These are phyloP conservation scores for Bruguiera sexangula DNA, from an alignment of 345 rosid genomes.

Conservation along the genomic window DNA sequence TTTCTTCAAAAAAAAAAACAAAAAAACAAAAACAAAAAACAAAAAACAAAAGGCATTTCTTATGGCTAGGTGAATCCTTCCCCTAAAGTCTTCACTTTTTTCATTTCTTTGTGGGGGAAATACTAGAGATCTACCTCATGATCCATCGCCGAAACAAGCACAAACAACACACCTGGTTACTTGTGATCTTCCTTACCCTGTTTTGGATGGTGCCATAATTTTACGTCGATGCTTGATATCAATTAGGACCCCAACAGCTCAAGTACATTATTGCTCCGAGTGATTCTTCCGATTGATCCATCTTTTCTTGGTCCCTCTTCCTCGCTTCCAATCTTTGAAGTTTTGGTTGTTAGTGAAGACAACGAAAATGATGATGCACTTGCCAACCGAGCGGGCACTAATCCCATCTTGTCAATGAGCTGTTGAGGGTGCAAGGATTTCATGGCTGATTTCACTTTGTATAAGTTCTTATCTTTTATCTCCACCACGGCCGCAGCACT, in stretches of 20 bases:
- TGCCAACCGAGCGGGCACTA: not conserved
- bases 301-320: conserved; percentile 11
- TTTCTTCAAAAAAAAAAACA: no score
- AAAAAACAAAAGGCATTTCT: no score
- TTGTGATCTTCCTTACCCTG: no score
- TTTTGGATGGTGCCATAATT: no score
- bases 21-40: no score
- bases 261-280: conserved; percentile 17
- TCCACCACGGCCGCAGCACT: conserved; percentile 38
- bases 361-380: not conserved
- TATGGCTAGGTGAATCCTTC: no score
- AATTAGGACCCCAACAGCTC: conserved; percentile 25
- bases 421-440: conserved; percentile 12
- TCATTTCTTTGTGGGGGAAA: no score
- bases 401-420: conserved; percentile 12
- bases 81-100: no score
- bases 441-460: conserved; percentile 33
- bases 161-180: no score
- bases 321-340: conserved; percentile 4
- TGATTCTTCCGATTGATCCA: conserved; percentile 16
- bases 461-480: conserved; percentile 39
- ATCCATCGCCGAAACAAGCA: no score
- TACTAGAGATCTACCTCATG: no score
- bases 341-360: conserved; percentile 16
- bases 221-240: not conserved